A percentile compares a stretch with the other conserved stretches of the same genome.
These are phyloP conservation scores for Globisporangium solare DNA, from an alignment of 352 stramenopile species.

Conservation along the genomic window DNA sequence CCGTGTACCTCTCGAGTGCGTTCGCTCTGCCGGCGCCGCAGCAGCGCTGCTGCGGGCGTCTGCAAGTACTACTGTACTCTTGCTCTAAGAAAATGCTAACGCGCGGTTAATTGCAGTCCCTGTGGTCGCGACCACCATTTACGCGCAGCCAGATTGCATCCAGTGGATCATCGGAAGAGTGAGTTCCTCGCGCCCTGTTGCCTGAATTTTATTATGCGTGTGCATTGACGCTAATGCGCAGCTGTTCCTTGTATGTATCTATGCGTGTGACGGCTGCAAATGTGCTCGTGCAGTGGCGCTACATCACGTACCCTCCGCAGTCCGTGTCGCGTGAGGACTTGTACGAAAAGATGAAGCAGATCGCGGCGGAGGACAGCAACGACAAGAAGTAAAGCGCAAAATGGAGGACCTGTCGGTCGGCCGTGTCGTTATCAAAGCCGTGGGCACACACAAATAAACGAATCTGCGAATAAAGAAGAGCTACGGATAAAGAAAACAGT, in stretches of 20 bases:
- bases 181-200: constrained; percentile 3
- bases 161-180: constrained; percentile 71
- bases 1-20: constrained; percentile 67
- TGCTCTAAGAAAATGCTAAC: background rate
- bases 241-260: background rate
- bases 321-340: constrained; percentile 71
- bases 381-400: constrained; percentile 10
- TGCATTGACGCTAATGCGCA: too few species aligned
- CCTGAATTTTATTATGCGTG: too few species aligned
- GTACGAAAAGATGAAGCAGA: constrained; percentile 67
- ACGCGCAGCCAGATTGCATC: constrained; percentile 84
- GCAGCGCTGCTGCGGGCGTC: background rate
- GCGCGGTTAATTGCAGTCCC: constrained; percentile 38
- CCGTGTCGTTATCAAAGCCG: too few species aligned
- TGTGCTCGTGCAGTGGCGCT: constrained; percentile 51
- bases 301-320: constrained; percentile 83
- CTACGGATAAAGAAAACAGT: background rate
- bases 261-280: background rate
- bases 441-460: too few species aligned
- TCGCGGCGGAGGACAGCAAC: constrained; percentile 56
- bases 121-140: constrained; percentile 72
- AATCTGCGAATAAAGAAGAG: constrained; percentile 1
- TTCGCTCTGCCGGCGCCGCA: constrained; percentile 1
- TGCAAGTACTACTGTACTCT: background rate
- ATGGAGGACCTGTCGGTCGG: too few species aligned